Base-by-base conservation (phyloP, 2,329 filamentous ascomycete genomes). In the Dothideomycetes sp. region DNA sequence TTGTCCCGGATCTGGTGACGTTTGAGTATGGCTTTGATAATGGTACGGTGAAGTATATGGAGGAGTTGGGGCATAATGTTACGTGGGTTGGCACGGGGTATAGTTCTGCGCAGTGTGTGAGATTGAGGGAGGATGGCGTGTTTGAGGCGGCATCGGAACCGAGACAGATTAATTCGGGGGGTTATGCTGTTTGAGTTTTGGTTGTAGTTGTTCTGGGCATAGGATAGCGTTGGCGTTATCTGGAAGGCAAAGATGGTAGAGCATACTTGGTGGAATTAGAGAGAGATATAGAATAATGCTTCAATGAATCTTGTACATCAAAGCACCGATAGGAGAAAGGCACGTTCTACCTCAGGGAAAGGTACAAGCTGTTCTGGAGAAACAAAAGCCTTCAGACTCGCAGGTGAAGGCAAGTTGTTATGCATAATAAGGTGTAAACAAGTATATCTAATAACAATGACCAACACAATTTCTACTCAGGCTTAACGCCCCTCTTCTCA, bases 141-240 rank as follows among this genome's bases (percentile, higher is more conserved):
- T 93, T 91, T 56, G 82, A 89, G 63, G 83, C 84, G 3, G 84
- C 76, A 1, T 74, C 77, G 1, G 86, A 93, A 59, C 81, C 81
- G 17, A 73, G 85, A 45, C 84, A 88, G 68, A 57, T 63, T 50
- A 78, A 81, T 52, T 84, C 79, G 41, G 83, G 70, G 2, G 84
- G 81, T 0, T 70, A 76, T 50, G 75, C 60, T 3, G 61, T 73
- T 19, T 74, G 22, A 36, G 31, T 11, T 15, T 14, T 22, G 7
- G 22, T 27, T 27, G 22, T 27, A 27, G 7, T 7, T 27, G n/a
- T n/a, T n/a, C n/a, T n/a, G n/a, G n/a, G n/a, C n/a, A n/a, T n/a
- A n/a, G n/a, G n/a, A n/a, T n/a, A n/a, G n/a, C n/a, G n/a, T n/a
- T n/a, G n/a, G n/a, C n/a, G n/a, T n/a, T n/a, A n/a, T n/a, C n/a